Conservation (phyloP, 805 yeast species). For the Candida golubevii region DNA sequence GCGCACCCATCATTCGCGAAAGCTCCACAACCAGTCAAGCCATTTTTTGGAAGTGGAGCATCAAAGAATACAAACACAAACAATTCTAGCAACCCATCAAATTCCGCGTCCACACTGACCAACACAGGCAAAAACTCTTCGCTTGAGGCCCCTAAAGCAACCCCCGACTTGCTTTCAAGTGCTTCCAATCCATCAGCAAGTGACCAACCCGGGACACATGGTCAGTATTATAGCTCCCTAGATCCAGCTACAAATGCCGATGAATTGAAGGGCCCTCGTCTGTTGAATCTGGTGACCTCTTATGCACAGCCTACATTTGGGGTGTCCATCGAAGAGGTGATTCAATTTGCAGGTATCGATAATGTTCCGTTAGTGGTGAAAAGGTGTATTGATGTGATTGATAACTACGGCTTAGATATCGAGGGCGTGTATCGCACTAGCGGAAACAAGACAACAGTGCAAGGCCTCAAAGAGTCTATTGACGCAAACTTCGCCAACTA, state of each 20-base stretch:
- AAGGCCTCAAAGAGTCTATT: slow-evolving; percentile 65
- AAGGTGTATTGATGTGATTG: slow-evolving; percentile 83
- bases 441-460: slow-evolving; percentile 72
- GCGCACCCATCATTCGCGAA: slow-evolving; percentile 62
- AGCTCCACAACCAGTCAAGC: slow-evolving; percentile 27
- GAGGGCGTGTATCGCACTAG: slow-evolving; percentile 90
- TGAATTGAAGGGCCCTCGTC: slow-evolving; percentile 34
- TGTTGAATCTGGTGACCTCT: slow-evolving; percentile 19
- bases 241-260: slow-evolving; percentile 32
- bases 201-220: slow-evolving; percentile 5
- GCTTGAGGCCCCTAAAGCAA: slow-evolving; percentile 1
- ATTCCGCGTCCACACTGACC: background rate
- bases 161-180: background rate
- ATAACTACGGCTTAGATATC: slow-evolving; percentile 73
- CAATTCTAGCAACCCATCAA: background rate
- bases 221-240: slow-evolving; percentile 21
- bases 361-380: slow-evolving; percentile 89
- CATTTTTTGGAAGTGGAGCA: slow-evolving; percentile 23
- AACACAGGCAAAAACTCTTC: background rate
- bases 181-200: slow-evolving; percentile 1
- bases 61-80: background rate
- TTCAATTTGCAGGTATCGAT: slow-evolving; percentile 76
- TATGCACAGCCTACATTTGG: slow-evolving; percentile 62
- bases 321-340: slow-evolving; percentile 69
- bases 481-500: slow-evolving; percentile 71